phyloP scores from a whole-genome alignment of 768 basidiomycete genomes.

The Paxillus involutus region DNA sequence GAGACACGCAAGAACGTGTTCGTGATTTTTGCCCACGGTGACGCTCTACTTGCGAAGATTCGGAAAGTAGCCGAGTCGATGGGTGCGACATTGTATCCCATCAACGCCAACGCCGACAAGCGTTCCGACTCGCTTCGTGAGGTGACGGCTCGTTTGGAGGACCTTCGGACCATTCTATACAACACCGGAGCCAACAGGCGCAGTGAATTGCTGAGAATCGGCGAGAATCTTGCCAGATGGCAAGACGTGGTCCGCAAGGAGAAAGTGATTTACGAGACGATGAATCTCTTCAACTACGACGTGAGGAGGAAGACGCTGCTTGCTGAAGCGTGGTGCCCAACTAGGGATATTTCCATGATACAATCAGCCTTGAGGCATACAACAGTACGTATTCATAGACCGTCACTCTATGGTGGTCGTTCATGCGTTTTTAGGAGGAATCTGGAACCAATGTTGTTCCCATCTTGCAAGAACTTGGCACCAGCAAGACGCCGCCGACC shows the following conservation, averaged over 20 bases:
- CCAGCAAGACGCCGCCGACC: constrained; percentile 91
- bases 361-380: constrained; percentile 88
- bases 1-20: constrained; percentile 98
- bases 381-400: constrained; percentile 50
- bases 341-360: constrained; percentile 83
- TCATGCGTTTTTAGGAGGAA: constrained; percentile 55
- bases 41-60: constrained; percentile 90
- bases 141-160: constrained; percentile 86
- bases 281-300: constrained; percentile 96
- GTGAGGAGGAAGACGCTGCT: constrained; percentile 90
- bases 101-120: constrained; percentile 92
- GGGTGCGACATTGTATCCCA: constrained; percentile 95
- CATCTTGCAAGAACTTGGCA: constrained; percentile 87
- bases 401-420: neutral
- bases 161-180: constrained; percentile 84
- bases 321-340: constrained; percentile 97
- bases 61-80: constrained; percentile 99
- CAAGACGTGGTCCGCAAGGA: constrained; percentile 93
- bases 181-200: constrained; percentile 86
- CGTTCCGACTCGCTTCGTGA: constrained; percentile 88
- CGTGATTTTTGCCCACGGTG: constrained; percentile 98
- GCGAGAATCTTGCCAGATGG: constrained; percentile 86
- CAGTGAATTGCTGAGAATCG: constrained; percentile 78
- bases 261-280: constrained; percentile 93
- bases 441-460: constrained; percentile 92